phyloP scores from a whole-genome alignment of 345 rosid genomes.

The Excoecaria cochinchinensis region DNA sequence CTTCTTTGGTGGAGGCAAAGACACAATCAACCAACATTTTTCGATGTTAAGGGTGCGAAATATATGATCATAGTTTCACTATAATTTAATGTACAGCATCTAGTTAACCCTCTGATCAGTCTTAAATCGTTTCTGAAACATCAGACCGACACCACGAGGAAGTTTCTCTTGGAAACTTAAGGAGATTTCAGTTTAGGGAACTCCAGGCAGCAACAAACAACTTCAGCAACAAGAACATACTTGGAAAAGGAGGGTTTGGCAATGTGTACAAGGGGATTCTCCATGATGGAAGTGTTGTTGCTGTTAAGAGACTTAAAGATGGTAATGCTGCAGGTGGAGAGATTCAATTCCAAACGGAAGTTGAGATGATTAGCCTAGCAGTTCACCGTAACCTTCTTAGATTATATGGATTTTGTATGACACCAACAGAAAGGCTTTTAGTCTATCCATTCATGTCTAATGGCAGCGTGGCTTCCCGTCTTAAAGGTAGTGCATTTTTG shows the following conservation, averaged over 20 bases:
- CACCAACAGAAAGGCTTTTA: constrained; percentile 80
- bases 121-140: background rate
- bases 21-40: constrained; percentile 58
- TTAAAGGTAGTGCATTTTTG: constrained; percentile 55
- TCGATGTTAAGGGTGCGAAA: constrained; percentile 75
- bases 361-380: constrained; percentile 97
- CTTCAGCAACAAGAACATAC: constrained; percentile 83
- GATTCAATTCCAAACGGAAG: constrained; percentile 89
- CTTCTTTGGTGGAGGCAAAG: constrained; percentile 86
- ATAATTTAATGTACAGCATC: background rate
- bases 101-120: background rate
- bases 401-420: constrained; percentile 81
- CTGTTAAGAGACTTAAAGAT: constrained; percentile 93
- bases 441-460: constrained; percentile 96
- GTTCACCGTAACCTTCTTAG: constrained; percentile 92
- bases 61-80: background rate
- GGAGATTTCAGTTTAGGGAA: constrained; percentile 84
- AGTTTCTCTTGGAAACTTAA: constrained; percentile 82
- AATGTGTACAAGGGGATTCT: constrained; percentile 87
- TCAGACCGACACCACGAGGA: constrained; percentile 68
- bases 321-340: constrained; percentile 78
- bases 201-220: constrained; percentile 79
- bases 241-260: constrained; percentile 96
- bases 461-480: constrained; percentile 95
- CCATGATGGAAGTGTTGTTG: constrained; percentile 74